Evolutionary conservation across 2,329 filamentous ascomycete genomes (phyloP).

Genomic region (Annulohypoxylon truncatum): DNA sequence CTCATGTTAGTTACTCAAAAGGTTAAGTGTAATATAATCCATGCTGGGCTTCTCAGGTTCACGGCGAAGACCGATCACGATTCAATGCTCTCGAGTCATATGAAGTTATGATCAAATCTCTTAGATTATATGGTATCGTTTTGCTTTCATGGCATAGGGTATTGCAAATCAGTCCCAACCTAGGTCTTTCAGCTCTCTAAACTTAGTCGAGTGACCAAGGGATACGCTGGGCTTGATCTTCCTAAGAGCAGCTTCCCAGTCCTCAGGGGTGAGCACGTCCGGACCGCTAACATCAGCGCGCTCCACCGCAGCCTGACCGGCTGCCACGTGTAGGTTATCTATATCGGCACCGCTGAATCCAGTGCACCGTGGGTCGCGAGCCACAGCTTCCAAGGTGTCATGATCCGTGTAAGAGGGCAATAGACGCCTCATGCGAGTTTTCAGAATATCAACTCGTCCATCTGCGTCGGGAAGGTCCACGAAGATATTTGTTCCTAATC

Average conservation of each 20-base stretch:
- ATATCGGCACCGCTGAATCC: slow-evolving; percentile 81
- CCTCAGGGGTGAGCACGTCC: slow-evolving; percentile 52
- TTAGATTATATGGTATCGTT: neutral
- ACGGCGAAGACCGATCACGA: slow-evolving; percentile 1
- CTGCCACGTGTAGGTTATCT: slow-evolving; percentile 60
- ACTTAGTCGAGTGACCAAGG: slow-evolving; percentile 56
- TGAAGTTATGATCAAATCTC: neutral
- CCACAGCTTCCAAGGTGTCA: slow-evolving; percentile 63
- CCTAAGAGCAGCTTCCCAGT: slow-evolving; percentile 65
- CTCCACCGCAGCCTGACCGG: slow-evolving; percentile 47
- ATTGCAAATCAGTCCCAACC: slow-evolving; percentile 43
- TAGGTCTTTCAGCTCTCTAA: slow-evolving; percentile 53
- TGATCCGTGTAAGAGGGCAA: slow-evolving; percentile 44
- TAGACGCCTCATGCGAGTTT: slow-evolving; percentile 63
- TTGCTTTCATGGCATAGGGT: neutral
- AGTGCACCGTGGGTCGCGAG: slow-evolving; percentile 73
- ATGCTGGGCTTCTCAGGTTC: slow-evolving; percentile 1
- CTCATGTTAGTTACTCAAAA: slow-evolving; percentile 9
- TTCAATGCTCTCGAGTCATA: neutral
- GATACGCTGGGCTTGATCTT: slow-evolving; percentile 64
- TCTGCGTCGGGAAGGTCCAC: slow-evolving; percentile 84
- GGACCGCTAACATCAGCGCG: slow-evolving; percentile 40
- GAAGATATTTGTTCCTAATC: slow-evolving; percentile 88
- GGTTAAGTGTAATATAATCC: slow-evolving; percentile 6
- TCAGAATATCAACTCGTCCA: slow-evolving; percentile 87